A percentile compares a stretch with the other conserved stretches of the same genome.
These are phyloP conservation scores for Penicillium crustosum DNA, from an alignment of 2,329 filamentous ascomycete species.

Conservation along the genomic window DNA sequence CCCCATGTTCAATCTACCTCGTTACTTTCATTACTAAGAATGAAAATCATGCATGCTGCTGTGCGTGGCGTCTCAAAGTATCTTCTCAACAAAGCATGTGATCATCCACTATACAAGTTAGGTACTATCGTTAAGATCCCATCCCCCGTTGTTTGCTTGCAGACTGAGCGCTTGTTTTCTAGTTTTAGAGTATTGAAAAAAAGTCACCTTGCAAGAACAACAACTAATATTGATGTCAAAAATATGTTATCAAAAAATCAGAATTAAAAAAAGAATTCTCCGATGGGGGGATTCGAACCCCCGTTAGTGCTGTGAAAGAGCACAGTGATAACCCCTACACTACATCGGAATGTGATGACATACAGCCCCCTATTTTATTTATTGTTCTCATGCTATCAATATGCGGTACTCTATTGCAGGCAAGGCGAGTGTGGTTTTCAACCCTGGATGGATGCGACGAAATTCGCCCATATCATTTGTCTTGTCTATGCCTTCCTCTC, in stretches of 20 bases:
- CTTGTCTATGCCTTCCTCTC: not conserved
- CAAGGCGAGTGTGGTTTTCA: not conserved
- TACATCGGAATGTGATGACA: not conserved
- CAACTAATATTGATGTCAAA: not conserved
- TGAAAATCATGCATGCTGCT: too few species aligned
- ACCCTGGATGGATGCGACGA: not conserved
- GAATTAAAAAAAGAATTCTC: not conserved
- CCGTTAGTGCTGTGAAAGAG: conserved; percentile 10
- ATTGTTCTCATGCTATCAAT: not conserved
- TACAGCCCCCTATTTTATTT: not conserved
- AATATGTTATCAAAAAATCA: not conserved
- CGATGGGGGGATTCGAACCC: conserved; percentile 11
- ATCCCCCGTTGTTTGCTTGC: too few species aligned
- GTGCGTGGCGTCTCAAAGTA: too few species aligned
- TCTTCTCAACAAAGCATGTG: too few species aligned
- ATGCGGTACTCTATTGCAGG: too few species aligned
- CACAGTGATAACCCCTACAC: conserved; percentile 11
- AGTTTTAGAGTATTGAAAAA: too few species aligned
- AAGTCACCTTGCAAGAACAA: too few species aligned
- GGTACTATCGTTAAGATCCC: too few species aligned
- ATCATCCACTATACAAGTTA: too few species aligned
- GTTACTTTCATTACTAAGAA: too few species aligned
- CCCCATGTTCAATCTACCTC: too few species aligned
- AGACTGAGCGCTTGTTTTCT: too few species aligned
- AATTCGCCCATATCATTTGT: not conserved